These are phyloP conservation scores for Paecilomyces niveus DNA, from an alignment of 2,329 filamentous ascomycete species.

Conservation along the genomic window DNA sequence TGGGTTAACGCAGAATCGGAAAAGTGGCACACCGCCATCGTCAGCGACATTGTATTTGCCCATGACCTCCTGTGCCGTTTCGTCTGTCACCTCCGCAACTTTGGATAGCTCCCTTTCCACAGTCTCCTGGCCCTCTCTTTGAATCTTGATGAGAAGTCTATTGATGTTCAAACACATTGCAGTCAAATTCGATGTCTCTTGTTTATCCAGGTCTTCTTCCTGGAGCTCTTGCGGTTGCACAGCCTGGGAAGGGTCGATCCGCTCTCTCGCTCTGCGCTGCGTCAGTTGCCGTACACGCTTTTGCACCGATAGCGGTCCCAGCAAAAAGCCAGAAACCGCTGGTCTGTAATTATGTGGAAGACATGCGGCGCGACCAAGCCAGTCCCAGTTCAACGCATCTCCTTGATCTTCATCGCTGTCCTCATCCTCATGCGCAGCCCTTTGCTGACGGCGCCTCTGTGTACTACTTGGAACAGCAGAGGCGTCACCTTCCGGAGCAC, in stretches of 20 bases:
- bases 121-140: conserved; percentile 40
- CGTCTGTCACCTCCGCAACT: conserved; percentile 25
- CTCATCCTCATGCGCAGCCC: conserved; percentile 39
- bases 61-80: conserved; percentile 48
- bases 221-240: conserved; percentile 68
- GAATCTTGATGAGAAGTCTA: conserved; percentile 46
- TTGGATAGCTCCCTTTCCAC: conserved; percentile 38
- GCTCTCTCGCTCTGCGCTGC: conserved; percentile 63
- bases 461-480: conserved; percentile 35
- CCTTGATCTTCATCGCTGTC: conserved; percentile 64
- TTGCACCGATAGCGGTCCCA: conserved; percentile 82
- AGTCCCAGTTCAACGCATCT: conserved; percentile 78
- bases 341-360: conserved; percentile 67
- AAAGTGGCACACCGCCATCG: conserved; percentile 66
- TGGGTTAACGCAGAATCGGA: conserved; percentile 87
- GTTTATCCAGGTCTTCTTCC: conserved; percentile 64
- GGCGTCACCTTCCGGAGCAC: conserved; percentile 51
- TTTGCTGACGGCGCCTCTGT: conserved; percentile 28
- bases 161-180: conserved; percentile 71
- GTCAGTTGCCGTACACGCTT: conserved; percentile 68
- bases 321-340: conserved; percentile 71
- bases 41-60: conserved; percentile 58
- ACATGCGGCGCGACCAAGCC: conserved; percentile 71
- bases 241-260: conserved; percentile 61
- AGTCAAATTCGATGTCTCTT: conserved; percentile 74